These are phyloP conservation scores for Phtheirospermum japonicum DNA, from an alignment of 257 asterid genomes.

Conservation along the genomic window DNA sequence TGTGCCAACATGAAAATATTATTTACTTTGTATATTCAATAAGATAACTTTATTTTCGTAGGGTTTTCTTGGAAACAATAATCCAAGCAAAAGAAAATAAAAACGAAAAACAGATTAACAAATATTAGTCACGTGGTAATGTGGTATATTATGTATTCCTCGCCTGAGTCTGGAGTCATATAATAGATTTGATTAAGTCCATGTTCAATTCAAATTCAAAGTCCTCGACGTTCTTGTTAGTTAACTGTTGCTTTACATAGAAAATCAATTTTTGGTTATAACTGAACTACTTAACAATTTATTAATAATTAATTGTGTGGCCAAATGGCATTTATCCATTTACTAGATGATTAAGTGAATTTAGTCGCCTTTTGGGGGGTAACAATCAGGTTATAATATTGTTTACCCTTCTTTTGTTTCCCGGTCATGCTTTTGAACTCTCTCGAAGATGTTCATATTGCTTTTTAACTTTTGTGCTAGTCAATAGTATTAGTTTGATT, in stretches of 20 bases:
- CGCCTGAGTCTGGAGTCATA: neutral
- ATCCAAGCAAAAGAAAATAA: neutral
- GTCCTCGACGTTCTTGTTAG: slow-evolving; percentile 2
- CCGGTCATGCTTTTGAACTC: neutral
- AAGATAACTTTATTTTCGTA: neutral
- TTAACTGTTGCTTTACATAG: slow-evolving; percentile 1
- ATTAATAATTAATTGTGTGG: neutral
- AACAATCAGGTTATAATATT: neutral
- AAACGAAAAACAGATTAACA: no score
- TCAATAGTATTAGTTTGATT: no score
- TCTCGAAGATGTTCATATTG: no score
- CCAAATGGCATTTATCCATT: neutral
- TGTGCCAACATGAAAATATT: neutral
- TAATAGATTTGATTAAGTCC: neutral
- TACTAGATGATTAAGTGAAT: neutral
- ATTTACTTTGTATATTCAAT: neutral
- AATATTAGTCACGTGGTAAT: no score
- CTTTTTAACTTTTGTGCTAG: no score
- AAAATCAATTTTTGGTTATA: neutral
- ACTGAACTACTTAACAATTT: neutral
- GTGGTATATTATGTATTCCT: neutral
- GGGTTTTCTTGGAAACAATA: neutral
- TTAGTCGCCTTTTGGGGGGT: neutral
- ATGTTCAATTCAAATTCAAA: slow-evolving; percentile 18
- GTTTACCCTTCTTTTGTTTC: neutral